These are phyloP conservation scores for Ceratocystis variospora DNA, from an alignment of 2,329 filamentous ascomycete species.

Conservation along the genomic window DNA sequence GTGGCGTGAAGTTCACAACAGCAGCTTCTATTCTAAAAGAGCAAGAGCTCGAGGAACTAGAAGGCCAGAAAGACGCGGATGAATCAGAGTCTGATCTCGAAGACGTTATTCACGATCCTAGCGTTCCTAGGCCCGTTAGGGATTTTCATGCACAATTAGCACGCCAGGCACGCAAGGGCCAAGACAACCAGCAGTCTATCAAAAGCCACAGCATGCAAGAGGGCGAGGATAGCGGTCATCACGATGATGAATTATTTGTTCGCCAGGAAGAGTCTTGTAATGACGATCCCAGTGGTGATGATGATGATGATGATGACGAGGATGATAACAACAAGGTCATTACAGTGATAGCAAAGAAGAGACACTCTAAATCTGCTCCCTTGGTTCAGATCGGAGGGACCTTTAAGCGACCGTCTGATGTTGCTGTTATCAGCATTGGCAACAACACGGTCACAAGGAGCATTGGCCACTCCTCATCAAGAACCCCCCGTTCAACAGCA, in stretches of 20 bases:
- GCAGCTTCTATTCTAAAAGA: conserved; percentile 8
- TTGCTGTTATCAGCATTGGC: conserved; percentile 64
- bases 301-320: background rate
- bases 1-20: conserved; percentile 4
- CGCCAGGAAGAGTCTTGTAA: conserved; percentile 13
- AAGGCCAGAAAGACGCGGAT: background rate
- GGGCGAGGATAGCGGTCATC: conserved; percentile 21
- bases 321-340: conserved; percentile 11
- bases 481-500: background rate
- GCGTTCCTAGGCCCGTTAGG: conserved; percentile 23
- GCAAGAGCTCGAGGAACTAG: background rate
- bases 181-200: conserved; percentile 21
- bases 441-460: conserved; percentile 51
- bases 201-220: conserved; percentile 15
- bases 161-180: conserved; percentile 5
- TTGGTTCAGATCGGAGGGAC: background rate
- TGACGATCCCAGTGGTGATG: conserved; percentile 24
- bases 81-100: conserved; percentile 13
- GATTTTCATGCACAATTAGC: conserved; percentile 29
- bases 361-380: background rate
- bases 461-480: conserved; percentile 33
- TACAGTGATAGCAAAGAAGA: background rate
- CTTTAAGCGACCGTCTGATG: conserved; percentile 44
- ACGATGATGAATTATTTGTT: conserved; percentile 18
- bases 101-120: conserved; percentile 9